Conservation (phyloP, 331 rosid genomes). For the Acacia pycnantha region DNA sequence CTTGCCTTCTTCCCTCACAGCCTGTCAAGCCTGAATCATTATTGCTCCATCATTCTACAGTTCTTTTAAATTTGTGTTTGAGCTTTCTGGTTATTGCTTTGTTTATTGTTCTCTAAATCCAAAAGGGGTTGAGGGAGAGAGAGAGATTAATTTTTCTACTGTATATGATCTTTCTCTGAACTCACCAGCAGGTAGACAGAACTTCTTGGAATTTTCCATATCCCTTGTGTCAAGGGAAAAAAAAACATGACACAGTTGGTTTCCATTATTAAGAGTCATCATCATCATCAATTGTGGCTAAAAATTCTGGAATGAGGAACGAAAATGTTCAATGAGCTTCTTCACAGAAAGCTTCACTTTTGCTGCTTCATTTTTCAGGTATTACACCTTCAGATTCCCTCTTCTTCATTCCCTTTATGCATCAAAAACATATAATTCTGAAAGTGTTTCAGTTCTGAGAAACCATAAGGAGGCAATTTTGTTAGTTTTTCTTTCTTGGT, state of each 20-base stretch:
- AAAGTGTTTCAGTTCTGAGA: constrained; percentile 17
- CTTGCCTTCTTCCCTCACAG: constrained; percentile 59
- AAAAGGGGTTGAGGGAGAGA: constrained; percentile 22
- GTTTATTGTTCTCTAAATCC: constrained; percentile 48
- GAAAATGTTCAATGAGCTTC: constrained; percentile 65
- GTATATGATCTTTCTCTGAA: constrained; percentile 53
- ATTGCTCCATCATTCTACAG: constrained; percentile 32
- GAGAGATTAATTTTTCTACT: constrained; percentile 44
- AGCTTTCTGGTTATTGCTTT: constrained; percentile 31
- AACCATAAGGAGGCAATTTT: background rate
- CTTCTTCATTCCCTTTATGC: background rate
- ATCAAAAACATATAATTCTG: background rate
- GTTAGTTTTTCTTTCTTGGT: background rate
- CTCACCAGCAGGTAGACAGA: constrained; percentile 21
- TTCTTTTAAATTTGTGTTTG: constrained; percentile 25
- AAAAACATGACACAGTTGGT: constrained; percentile 32
- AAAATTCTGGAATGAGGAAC: constrained; percentile 55
- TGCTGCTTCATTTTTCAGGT: constrained; percentile 63
- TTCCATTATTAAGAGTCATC: constrained; percentile 12
- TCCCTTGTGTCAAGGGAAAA: constrained; percentile 1
- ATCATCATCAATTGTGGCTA: constrained; percentile 19
- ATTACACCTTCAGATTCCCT: constrained; percentile 23
- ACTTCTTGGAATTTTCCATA: constrained; percentile 46
- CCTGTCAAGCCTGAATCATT: constrained; percentile 84
- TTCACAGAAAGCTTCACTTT: constrained; percentile 44